phyloP scores from a whole-genome alignment of 345 rosid species.

The Cardamine chenopodiifolia region DNA sequence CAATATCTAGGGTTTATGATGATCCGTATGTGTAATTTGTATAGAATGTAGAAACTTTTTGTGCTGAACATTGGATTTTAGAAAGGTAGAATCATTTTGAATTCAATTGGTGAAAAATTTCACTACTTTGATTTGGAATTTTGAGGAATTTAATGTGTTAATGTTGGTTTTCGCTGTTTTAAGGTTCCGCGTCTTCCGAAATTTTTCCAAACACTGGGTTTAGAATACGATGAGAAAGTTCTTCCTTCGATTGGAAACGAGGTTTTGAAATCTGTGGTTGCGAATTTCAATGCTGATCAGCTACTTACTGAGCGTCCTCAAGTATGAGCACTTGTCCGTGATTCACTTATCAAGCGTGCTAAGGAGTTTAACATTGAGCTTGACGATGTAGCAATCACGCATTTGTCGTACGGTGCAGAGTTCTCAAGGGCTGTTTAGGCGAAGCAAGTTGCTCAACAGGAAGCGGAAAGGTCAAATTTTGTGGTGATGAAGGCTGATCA shows the following conservation, averaged over 20 bases:
- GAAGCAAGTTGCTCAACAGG: slow-evolving; percentile 99
- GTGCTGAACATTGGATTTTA: not conserved
- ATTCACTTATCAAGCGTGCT: slow-evolving; percentile 73
- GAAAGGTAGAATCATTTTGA: not conserved
- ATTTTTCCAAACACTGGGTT: slow-evolving; percentile 85
- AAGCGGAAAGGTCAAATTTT: slow-evolving; percentile 94
- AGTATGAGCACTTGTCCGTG: slow-evolving; percentile 88
- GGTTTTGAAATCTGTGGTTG: slow-evolving; percentile 97
- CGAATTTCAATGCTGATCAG: slow-evolving; percentile 97
- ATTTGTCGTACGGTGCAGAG: slow-evolving; percentile 86
- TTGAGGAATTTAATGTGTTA: not conserved
- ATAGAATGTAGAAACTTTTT: not conserved
- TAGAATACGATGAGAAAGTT: slow-evolving; percentile 92
- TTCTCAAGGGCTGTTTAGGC: slow-evolving; percentile 97
- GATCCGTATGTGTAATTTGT: not conserved
- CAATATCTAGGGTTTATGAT: slow-evolving; percentile 23
- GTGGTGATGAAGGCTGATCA: slow-evolving; percentile 97
- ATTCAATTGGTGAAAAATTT: not conserved
- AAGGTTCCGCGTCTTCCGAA: slow-evolving; percentile 72
- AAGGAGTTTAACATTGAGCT: slow-evolving; percentile 83
- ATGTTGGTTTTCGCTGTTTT: not conserved
- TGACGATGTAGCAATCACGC: slow-evolving; percentile 95
- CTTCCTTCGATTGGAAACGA: slow-evolving; percentile 98
- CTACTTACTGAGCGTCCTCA: slow-evolving; percentile 97
- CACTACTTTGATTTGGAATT: not conserved